phyloP scores from a whole-genome alignment of 2,329 filamentous ascomycete species.

The Fusarium tuaranense region DNA sequence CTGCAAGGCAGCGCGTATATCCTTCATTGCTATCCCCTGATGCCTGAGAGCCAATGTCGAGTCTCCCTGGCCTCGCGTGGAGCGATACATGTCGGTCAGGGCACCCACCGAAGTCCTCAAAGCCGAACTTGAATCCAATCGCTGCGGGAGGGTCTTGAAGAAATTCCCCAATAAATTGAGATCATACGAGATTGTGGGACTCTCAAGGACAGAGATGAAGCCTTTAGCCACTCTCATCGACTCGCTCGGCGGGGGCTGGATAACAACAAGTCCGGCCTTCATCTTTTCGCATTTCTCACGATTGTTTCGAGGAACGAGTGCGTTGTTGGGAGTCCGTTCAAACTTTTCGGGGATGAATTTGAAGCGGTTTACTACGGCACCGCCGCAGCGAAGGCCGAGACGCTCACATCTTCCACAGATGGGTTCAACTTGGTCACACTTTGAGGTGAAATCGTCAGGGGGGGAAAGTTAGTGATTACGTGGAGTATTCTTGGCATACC shows the following conservation, averaged over 20 bases:
- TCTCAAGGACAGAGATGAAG: neutral
- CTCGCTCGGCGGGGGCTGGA: neutral
- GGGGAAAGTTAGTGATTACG: neutral
- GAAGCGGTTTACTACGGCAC: neutral
- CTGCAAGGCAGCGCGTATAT: neutral
- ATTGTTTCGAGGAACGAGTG: neutral
- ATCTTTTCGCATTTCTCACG: neutral
- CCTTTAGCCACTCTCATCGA: neutral
- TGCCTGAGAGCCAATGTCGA: neutral
- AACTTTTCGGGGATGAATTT: neutral
- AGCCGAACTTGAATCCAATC: neutral
- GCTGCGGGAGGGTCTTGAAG: neutral
- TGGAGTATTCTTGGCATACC: neutral
- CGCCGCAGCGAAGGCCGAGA: neutral
- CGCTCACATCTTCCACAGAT: neutral
- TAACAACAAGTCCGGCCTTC: neutral
- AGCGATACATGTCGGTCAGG: neutral
- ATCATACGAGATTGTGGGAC: neutral
- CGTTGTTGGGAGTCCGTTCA: neutral
- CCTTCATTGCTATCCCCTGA: neutral
- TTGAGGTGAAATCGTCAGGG: too few species aligned
- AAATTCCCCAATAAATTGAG: neutral
- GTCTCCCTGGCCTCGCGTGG: neutral
- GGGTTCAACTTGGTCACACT: constrained; percentile 1
- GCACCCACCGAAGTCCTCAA: neutral